Percentiles rank a stretch among this genome's conserved stretches.
phyloP scores from a whole-genome alignment of 257 asterid species.

The Vinca minor region DNA sequence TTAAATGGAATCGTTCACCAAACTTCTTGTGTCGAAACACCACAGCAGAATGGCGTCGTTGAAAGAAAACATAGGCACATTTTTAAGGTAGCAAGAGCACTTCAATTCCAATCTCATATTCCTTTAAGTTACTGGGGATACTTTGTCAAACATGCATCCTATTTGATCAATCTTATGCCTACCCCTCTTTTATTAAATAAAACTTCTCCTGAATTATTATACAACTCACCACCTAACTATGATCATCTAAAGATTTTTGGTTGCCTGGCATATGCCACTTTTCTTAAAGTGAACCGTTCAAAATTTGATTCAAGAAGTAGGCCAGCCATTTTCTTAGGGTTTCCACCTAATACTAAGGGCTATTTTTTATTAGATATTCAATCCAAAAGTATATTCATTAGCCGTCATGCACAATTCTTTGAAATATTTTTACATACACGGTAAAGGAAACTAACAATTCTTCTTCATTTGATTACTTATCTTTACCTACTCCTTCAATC shows the following conservation, averaged over 20 bases:
- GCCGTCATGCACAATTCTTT: too few relatives aligned
- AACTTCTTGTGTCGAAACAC: not conserved
- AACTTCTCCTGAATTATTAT: not conserved
- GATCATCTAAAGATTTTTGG: not conserved
- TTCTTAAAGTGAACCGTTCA: too few relatives aligned
- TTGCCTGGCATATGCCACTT: not conserved
- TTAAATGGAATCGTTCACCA: not conserved
- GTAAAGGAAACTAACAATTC: too few relatives aligned
- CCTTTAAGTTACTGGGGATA: not conserved
- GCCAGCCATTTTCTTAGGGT: not conserved
- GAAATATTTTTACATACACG: too few relatives aligned
- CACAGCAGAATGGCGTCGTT: not conserved
- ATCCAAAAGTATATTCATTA: too few relatives aligned
- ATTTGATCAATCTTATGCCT: not conserved
- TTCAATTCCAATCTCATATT: not conserved
- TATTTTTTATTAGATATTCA: not conserved
- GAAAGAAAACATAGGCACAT: not conserved
- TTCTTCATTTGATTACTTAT: too few relatives aligned
- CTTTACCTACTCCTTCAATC: too few relatives aligned
- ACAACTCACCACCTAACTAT: not conserved
- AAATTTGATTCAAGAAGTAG: not conserved
- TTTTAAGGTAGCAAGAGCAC: not conserved
- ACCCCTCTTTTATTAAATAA: not conserved
- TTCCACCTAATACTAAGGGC: not conserved
- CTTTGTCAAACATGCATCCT: too few relatives aligned